A percentile compares a stretch with the other conserved stretches of the same genome.
Evolutionary conservation across 495 filamentous ascomycete genomes (phyloP).

Genomic region (Penicillium subrubescens): DNA sequence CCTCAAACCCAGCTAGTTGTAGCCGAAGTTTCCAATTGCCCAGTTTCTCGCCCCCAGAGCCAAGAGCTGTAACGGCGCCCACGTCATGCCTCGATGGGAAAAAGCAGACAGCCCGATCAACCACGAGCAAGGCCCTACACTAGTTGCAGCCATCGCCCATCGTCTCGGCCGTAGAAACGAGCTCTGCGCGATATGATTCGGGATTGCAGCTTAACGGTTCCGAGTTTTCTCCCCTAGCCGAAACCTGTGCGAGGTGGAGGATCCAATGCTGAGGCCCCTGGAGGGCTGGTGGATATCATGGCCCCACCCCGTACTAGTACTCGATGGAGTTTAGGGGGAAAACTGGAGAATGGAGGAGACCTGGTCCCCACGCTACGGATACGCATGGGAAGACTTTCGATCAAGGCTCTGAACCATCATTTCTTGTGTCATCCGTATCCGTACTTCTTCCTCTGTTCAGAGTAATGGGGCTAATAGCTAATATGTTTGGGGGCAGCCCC

Average conservation of each 20-base stretch:
- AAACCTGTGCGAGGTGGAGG: conserved; percentile 19
- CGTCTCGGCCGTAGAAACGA: conserved; percentile 28
- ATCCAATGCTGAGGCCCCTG: conserved; percentile 9
- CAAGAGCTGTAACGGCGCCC: background rate
- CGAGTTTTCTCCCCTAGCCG: conserved; percentile 35
- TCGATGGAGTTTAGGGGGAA: background rate
- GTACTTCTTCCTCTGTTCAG: background rate
- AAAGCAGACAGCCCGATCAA: conserved; percentile 2
- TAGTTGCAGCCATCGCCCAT: conserved; percentile 17
- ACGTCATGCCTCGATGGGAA: conserved; percentile 8
- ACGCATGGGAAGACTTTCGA: background rate
- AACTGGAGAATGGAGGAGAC: background rate
- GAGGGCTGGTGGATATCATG: background rate
- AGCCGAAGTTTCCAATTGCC: background rate
- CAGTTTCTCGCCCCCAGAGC: background rate
- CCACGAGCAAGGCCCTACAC: conserved; percentile 2
- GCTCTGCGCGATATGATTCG: conserved; percentile 25
- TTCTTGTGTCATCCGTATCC: background rate
- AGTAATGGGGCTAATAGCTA: background rate
- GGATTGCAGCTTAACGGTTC: conserved; percentile 25
- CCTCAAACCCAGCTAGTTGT: background rate
- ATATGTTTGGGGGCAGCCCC: background rate
- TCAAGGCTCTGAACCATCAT: background rate
- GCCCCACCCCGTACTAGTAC: background rate
- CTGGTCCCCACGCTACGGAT: background rate